Base-by-base conservation (phyloP, 2,329 filamentous ascomycete genomes). In the Trichoderma harzianum region DNA sequence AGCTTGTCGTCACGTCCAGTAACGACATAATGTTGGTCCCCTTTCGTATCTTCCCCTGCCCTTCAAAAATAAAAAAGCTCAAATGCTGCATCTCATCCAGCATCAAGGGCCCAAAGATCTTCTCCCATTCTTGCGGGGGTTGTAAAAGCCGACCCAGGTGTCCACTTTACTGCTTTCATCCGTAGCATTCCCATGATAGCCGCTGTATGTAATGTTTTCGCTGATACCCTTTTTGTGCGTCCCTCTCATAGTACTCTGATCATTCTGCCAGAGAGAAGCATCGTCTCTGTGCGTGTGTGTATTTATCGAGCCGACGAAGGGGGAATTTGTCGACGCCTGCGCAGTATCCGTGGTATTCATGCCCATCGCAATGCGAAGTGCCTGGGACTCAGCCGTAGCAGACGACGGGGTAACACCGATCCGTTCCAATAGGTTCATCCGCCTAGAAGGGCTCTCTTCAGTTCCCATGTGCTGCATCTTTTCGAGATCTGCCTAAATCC, bases 401-500 rank as follows among this genome's bases (percentile, higher is more conserved):
- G 58, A 55, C 11, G 5, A 21, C 18, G 26, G 21, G 36, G 62
- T 34, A 30, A 73, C 53, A 63, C 74, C 72, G 34, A 74, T 70
- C 7, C 72, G 51, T 70, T 76, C 70, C 21, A 76, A 61, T 51
- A 76, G 53, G n/a, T 71, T 74, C 63, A 47, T 72, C n/a, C 73
- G 71, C 39, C 55, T 65, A 43, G 69, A 63, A n/a, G 74, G 74
- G 43, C 75, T 75, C 26, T 64, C 55, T 30, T 71, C 69, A 47
- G 14, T 71, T 66, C 47, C 71, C 63, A 60, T 58, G 61, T 57
- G 68, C 70, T 58, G 72, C 66, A 47, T 61, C 57, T 67, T 57
- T 51, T 61, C 62, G 71, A 76, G 73, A 70, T 62, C 73, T 73
- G 72, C 73, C 81, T 82, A 82, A 74, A 80, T 75, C 64, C 80